phyloP scores from a whole-genome alignment of 257 asterid genomes.

The Lithospermum erythrorhizon region DNA sequence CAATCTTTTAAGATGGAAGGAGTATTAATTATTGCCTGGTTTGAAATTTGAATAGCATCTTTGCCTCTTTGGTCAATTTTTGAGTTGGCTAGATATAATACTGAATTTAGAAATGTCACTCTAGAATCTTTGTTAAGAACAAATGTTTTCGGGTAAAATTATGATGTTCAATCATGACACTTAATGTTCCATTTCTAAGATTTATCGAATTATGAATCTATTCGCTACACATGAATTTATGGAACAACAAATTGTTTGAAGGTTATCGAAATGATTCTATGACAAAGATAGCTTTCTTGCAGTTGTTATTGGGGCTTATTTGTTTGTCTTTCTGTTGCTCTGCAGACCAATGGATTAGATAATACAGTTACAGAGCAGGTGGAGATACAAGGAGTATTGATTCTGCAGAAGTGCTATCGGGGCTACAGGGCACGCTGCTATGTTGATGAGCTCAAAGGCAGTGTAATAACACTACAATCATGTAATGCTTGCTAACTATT shows the following conservation, averaged over 20 bases:
- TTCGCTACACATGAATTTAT: no score
- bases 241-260: not conserved
- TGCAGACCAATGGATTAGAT: slow-evolving; percentile 14
- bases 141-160: no score
- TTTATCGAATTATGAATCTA: no score
- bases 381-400: slow-evolving; percentile 16
- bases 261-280: not conserved
- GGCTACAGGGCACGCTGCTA: slow-evolving; percentile 30
- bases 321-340: slow-evolving; percentile 1
- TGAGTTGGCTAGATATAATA: no score
- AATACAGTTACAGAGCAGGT: slow-evolving; percentile 9
- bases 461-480: slow-evolving; percentile 46
- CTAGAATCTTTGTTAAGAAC: not conserved
- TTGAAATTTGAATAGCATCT: no score
- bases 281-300: not conserved
- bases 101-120: not conserved
- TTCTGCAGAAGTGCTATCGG: slow-evolving; percentile 35
- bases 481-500: slow-evolving; percentile 30
- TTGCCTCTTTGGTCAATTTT: no score
- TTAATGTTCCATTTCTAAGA: no score
- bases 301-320: not conserved
- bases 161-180: no score
- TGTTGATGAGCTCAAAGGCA: slow-evolving; percentile 31
- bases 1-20: no score
- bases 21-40: no score